phyloP scores from a whole-genome alignment of 2,329 filamentous ascomycete species.

The Xylaria sp. region DNA sequence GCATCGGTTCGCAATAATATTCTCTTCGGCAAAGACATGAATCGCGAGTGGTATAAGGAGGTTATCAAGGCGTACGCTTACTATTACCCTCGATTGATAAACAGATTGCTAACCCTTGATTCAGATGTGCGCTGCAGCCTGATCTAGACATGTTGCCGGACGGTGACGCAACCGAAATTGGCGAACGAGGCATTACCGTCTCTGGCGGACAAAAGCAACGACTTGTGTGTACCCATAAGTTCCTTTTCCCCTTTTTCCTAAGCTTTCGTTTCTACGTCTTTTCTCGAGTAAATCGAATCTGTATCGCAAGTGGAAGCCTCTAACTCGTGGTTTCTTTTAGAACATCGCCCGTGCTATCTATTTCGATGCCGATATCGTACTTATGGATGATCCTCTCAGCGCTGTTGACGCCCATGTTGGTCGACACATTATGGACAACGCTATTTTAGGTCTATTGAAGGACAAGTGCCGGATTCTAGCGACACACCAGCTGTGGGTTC shows the following conservation, averaged over 20 bases:
- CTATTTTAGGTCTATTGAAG: slow-evolving; percentile 87
- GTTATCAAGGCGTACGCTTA: slow-evolving; percentile 77
- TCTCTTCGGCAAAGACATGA: slow-evolving; percentile 82
- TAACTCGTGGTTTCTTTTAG: slow-evolving; percentile 13
- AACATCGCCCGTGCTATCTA: slow-evolving; percentile 89
- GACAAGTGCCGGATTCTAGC: slow-evolving; percentile 91
- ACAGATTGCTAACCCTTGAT: slow-evolving; percentile 29
- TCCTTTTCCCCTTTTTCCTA: not conserved
- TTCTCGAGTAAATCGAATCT: not conserved
- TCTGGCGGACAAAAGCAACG: slow-evolving; percentile 96
- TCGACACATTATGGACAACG: slow-evolving; percentile 88
- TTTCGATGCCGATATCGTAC: slow-evolving; percentile 73
- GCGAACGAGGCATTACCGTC: slow-evolving; percentile 93
- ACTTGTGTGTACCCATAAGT: slow-evolving; percentile 53
- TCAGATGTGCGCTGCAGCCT: slow-evolving; percentile 78
- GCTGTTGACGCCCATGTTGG: slow-evolving; percentile 77
- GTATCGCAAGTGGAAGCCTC: not conserved
- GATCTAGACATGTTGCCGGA: slow-evolving; percentile 95
- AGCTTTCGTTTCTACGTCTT: not conserved
- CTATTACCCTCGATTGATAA: slow-evolving; percentile 8
- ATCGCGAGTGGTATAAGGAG: slow-evolving; percentile 81
- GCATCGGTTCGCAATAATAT: slow-evolving; percentile 89
- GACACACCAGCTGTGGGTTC: slow-evolving; percentile 93
- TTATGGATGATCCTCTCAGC: slow-evolving; percentile 76
- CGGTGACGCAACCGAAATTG: slow-evolving; percentile 90